Percentiles rank a stretch among this genome's conserved stretches.
Evolutionary conservation across 23 red algal species (phyloP).

Genomic region (Chondrus crispus): DNA sequence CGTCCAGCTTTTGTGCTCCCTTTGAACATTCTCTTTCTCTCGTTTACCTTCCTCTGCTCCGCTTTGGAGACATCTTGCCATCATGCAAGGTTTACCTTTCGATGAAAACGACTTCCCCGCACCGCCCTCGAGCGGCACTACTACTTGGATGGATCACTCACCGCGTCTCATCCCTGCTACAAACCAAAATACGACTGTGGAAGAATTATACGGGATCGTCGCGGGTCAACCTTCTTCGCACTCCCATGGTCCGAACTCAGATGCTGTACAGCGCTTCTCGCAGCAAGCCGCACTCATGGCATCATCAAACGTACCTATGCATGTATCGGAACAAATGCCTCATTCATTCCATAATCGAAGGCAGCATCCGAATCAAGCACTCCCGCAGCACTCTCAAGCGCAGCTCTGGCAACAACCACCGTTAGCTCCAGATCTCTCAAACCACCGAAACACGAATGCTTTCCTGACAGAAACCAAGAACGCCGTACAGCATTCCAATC

Average conservation of each 20-base stretch:
- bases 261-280: background rate
- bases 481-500: no score
- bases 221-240: background rate
- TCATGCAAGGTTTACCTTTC: conserved; percentile 37
- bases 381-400: no score
- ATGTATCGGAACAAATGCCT: no score
- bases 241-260: background rate
- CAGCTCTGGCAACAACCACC: no score
- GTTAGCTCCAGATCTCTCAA: no score
- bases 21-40: background rate
- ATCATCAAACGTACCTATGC: no score
- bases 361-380: no score
- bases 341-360: no score
- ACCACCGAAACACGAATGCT: no score
- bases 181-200: background rate
- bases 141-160: conserved; percentile 8
- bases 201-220: conserved; percentile 32
- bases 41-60: background rate
- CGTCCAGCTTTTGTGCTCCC: background rate
- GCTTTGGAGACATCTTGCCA: background rate
- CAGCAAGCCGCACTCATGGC: background rate
- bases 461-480: no score
- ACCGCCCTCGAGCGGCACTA: background rate
- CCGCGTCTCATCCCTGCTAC: background rate
- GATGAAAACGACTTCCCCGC: conserved; percentile 31